Evolutionary conservation across 148 eudicot genomes (phyloP), one percentile per base, ranked within the genome.

Genomic region (Arbutus unedo): DNA sequence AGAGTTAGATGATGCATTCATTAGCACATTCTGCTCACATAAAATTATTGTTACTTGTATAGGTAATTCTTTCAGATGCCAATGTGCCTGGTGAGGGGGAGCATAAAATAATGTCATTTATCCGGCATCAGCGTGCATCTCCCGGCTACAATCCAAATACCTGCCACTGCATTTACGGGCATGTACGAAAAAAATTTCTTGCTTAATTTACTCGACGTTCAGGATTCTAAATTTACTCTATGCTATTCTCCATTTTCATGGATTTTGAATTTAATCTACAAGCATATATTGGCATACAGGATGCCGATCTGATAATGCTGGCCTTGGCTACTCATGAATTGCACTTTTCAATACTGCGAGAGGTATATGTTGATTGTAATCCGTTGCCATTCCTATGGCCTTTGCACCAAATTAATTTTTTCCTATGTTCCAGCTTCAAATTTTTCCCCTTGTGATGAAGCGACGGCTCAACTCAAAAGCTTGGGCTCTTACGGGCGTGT

Each of bases 41-140:
- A 62, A 16, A 16, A 6, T 68, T 68, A 2, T 13, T 23, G 9
- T 43, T 10, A 5, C 74, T 21, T 43, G 21, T 44, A 45, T 57
- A 90, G 91, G 92, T 90, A 8, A 84, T 90, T 57, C 85, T 90
- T 2, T 90, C 92, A 0, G 91, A 88, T 83, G 83, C 84, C 0
- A 90, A 60, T 83, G 89, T 84, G 60, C 92, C 92, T 9, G 92
- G 92, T 0, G 92, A 90, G 77, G 91, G 92, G 44, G 92, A 90
- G 15, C 92, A 90, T 53, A 90, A 90, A 64, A 90, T 90, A 5
- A 84, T 87, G 91, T 84, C 88, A 0, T 90, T 87, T 19, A 88
- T 90, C 9, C 83, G 91, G 50, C 77, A 45, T 15, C 92, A 90
- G 53, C 83, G 91, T 6, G 31, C 74, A 3, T 80, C 59, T 3